A percentile compares a stretch with the other conserved stretches of the same genome.
Evolutionary conservation across 495 filamentous ascomycete species (phyloP).

Genomic region (Penicillium diatomitis): DNA sequence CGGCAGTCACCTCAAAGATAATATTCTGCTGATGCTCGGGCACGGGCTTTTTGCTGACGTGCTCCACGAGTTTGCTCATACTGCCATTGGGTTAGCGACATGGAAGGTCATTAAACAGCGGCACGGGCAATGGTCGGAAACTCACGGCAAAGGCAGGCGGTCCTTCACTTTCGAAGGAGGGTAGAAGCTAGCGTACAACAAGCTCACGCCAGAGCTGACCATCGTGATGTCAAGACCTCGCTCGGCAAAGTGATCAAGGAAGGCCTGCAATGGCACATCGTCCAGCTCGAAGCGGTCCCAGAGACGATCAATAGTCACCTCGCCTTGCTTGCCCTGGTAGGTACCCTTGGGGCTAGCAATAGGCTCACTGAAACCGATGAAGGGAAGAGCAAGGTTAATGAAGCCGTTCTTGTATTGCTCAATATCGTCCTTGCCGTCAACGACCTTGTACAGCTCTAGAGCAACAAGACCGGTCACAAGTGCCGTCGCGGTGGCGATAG

Average conservation of each 20-base stretch:
- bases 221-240: conserved; percentile 79
- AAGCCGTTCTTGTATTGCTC: conserved; percentile 99
- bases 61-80: conserved; percentile 79
- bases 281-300: conserved; percentile 97
- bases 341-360: conserved; percentile 85
- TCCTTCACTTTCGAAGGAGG: conserved; percentile 83
- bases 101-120: no score
- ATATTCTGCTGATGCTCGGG: conserved; percentile 88
- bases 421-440: conserved; percentile 89
- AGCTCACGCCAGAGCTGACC: conserved; percentile 90
- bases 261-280: conserved; percentile 74
- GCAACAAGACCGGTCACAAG: conserved; percentile 90
- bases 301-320: conserved; percentile 84
- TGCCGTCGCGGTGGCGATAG: conserved; percentile 95
- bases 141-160: conserved; percentile 57
- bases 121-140: conserved; percentile 7
- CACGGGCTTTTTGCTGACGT: conserved; percentile 83
- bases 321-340: conserved; percentile 63
- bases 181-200: conserved; percentile 96
- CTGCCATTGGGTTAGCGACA: conserved; percentile 24
- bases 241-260: conserved; percentile 69
- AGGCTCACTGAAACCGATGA: conserved; percentile 97
- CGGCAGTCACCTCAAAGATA: conserved; percentile 91
- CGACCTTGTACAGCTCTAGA: conserved; percentile 90
- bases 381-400: conserved; percentile 90